phyloP scores from a whole-genome alignment of 2,329 filamentous ascomycete genomes.

The Seiridium cupressi region DNA sequence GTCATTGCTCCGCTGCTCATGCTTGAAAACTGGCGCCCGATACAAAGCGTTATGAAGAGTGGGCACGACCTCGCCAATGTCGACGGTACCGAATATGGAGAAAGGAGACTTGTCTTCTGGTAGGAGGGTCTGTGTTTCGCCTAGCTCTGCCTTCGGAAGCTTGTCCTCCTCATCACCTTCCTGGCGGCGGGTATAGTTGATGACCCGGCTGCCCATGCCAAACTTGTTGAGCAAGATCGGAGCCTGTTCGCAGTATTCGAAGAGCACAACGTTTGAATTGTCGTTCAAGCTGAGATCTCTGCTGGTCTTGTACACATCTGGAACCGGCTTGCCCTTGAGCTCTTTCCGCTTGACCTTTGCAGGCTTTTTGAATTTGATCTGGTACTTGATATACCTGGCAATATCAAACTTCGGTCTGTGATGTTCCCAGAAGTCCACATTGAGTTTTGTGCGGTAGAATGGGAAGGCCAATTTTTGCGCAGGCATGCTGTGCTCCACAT shows the following conservation, averaged over 20 bases:
- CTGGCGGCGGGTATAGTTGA: constrained; percentile 94
- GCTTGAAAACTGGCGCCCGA: constrained; percentile 88
- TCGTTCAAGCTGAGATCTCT: constrained; percentile 84
- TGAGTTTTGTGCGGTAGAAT: constrained; percentile 87
- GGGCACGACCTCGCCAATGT: constrained; percentile 84
- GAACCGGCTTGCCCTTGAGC: constrained; percentile 74
- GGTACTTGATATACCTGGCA: constrained; percentile 42
- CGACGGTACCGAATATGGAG: constrained; percentile 89
- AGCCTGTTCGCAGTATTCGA: constrained; percentile 95
- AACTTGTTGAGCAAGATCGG: constrained; percentile 93
- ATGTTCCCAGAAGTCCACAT: constrained; percentile 66
- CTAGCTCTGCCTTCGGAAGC: constrained; percentile 78
- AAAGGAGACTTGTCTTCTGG: constrained; percentile 96
- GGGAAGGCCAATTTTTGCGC: constrained; percentile 91
- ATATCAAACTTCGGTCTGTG: constrained; percentile 70
- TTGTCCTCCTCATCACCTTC: constrained; percentile 72
- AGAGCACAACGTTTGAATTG: constrained; percentile 81
- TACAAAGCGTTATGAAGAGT: constrained; percentile 96
- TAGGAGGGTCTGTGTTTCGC: constrained; percentile 83
- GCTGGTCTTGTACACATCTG: constrained; percentile 75
- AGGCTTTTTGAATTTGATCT: constrained; percentile 43
- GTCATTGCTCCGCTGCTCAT: constrained; percentile 73
- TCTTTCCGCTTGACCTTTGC: constrained; percentile 76
- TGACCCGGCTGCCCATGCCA: constrained; percentile 92
- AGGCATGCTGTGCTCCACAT: constrained; percentile 92